A percentile compares a stretch with the other conserved stretches of the same genome.
phyloP scores from a whole-genome alignment of 2,329 filamentous ascomycete species.

The Fusarium avenaceum region DNA sequence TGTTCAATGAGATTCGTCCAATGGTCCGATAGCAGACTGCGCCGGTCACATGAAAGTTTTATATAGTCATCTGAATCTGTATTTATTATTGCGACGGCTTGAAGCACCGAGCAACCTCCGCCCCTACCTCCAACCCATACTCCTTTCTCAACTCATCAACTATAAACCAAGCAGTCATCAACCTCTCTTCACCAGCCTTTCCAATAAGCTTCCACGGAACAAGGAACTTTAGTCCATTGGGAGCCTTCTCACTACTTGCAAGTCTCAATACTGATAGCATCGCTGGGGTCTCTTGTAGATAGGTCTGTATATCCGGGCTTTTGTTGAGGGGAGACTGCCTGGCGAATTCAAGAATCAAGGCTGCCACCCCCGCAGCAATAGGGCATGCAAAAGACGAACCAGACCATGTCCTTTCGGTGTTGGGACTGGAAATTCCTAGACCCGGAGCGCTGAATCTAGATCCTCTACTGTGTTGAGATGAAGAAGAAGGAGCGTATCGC shows the following conservation, averaged over 20 bases:
- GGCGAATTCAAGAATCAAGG: neutral
- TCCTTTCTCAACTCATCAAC: neutral
- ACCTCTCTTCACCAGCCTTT: neutral
- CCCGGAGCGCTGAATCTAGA: neutral
- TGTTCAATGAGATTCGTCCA: too few species aligned
- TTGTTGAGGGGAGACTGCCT: neutral
- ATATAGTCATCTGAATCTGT: too few species aligned
- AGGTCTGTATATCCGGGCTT: neutral
- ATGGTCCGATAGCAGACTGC: too few species aligned
- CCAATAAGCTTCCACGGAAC: neutral
- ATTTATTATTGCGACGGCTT: neutral
- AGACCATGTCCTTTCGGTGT: rapidly evolving
- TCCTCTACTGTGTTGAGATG: neutral
- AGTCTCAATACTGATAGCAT: neutral
- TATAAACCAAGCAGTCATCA: neutral
- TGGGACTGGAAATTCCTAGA: neutral
- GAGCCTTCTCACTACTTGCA: neutral
- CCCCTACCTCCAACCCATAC: neutral
- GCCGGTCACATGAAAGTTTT: too few species aligned
- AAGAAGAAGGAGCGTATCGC: neutral
- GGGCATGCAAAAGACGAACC: neutral
- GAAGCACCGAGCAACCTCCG: neutral
- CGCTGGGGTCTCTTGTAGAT: neutral
- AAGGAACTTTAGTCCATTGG: neutral
- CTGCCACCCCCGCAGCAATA: neutral